Conservation (phyloP, 768 basidiomycete species). For the Rhizopogon salebrosus region DNA sequence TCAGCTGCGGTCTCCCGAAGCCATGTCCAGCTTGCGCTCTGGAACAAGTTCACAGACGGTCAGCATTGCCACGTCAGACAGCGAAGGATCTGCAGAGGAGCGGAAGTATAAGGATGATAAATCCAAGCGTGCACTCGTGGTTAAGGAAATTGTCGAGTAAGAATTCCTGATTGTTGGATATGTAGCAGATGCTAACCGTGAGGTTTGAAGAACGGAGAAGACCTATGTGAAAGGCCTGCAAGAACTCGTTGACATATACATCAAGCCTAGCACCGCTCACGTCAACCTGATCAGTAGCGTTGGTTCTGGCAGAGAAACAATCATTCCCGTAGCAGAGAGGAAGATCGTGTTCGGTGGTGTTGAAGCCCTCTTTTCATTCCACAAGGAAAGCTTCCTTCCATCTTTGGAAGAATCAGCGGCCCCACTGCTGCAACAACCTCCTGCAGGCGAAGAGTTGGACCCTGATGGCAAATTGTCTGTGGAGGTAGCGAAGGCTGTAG, state of each 20-base stretch:
- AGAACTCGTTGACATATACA: slow-evolving; percentile 93
- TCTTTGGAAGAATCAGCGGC: slow-evolving; percentile 77
- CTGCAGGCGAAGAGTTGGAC: slow-evolving; percentile 49
- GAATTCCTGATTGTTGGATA: slow-evolving; percentile 27
- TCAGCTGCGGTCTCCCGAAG: slow-evolving; percentile 63
- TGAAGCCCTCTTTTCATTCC: slow-evolving; percentile 88
- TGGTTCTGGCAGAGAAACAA: slow-evolving; percentile 72
- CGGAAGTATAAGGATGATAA: slow-evolving; percentile 92
- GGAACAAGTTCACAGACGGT: slow-evolving; percentile 59
- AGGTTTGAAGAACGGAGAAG: slow-evolving; percentile 68
- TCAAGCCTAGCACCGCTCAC: slow-evolving; percentile 73
- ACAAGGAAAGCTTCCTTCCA: slow-evolving; percentile 88
- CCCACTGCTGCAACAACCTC: slow-evolving; percentile 50
- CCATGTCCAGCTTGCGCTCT: slow-evolving; percentile 54
- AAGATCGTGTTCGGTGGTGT: slow-evolving; percentile 90
- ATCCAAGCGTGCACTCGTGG: slow-evolving; percentile 72
- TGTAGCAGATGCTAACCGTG: slow-evolving; percentile 12
- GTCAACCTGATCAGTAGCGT: slow-evolving; percentile 68
- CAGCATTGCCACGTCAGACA: slow-evolving; percentile 69
- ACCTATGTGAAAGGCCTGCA: slow-evolving; percentile 93
- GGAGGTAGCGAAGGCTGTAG: slow-evolving; percentile 74
- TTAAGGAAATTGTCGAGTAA: slow-evolving; percentile 89
- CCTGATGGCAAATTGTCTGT: slow-evolving; percentile 69
- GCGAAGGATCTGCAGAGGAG: slow-evolving; percentile 73
- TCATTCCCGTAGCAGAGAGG: slow-evolving; percentile 81